phyloP scores from a whole-genome alignment of 2,329 filamentous ascomycete genomes.

The Bipolaris cookei region DNA sequence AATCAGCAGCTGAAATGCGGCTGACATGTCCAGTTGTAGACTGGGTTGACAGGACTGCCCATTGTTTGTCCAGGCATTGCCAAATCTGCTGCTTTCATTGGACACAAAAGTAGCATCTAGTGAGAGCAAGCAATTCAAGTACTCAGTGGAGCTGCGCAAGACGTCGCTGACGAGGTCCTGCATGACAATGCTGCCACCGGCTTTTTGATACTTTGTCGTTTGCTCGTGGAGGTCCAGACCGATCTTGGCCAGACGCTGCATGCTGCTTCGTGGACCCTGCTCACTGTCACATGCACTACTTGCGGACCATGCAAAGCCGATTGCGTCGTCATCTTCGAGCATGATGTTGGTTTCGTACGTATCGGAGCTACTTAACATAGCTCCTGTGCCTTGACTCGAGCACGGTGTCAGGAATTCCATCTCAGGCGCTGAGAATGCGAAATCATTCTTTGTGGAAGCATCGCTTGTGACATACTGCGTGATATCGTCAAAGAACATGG shows the following conservation, averaged over 20 bases:
- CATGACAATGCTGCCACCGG: neutral
- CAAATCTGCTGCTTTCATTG: neutral
- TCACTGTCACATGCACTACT: neutral
- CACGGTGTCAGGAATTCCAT: neutral
- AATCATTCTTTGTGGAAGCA: neutral
- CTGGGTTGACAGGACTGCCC: neutral
- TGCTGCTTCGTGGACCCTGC: neutral
- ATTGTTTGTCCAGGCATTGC: neutral
- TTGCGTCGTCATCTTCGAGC: neutral
- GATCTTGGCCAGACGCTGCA: slow-evolving; percentile 1
- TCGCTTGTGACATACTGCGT: neutral
- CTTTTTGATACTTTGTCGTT: neutral
- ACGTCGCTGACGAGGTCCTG: neutral
- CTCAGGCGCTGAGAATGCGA: neutral
- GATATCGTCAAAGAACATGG: neutral
- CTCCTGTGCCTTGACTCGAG: neutral
- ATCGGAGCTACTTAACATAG: neutral
- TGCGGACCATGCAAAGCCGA: neutral
- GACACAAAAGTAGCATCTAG: neutral
- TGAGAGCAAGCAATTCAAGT: neutral
- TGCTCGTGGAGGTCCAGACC: slow-evolving; percentile 2
- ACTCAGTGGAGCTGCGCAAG: neutral
- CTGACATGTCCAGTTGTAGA: neutral
- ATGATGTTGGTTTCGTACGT: neutral
- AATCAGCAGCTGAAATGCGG: slow-evolving; percentile 1